Base-by-base conservation (phyloP, 176 grass and related monocot genomes). In the Puya raimondii region DNA sequence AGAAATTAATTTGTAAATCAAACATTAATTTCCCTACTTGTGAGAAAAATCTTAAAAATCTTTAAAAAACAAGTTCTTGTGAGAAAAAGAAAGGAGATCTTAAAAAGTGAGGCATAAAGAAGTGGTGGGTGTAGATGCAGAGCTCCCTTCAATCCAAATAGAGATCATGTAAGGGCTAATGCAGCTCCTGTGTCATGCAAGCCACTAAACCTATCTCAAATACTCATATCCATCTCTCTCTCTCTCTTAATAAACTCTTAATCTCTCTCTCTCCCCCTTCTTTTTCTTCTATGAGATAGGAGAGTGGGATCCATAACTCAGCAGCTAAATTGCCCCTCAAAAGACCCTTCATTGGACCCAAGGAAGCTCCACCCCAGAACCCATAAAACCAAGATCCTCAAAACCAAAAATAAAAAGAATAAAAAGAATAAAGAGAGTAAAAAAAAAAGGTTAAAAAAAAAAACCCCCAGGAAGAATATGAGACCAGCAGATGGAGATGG, bases 141-240 rank as follows among this genome's bases (percentile, higher is more conserved):
- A 96, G 87, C 91, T 91, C 87, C 91, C 91, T 96, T 96, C 91
- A 88, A 91, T 84, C 87, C 85, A 96, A 96, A 88, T 49, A 88
- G 81, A 50, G 87, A 76, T 74, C 79, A 64, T 66, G 54, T 17
- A 78, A 70, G 80, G 82, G 65, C 23, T 48, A 75, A 59, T 77
- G n/a, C 84, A 65, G 87, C 91, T 96, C 87, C 80, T 64, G 50
- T 74, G 80, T 77, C 88, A 96, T 88, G 87, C 88, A 96, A 96
- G 12, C 85, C 91, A 85, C 88, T 42, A 77, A 81, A 79, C 85
- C 84, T 67, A 77, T 86, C 82, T 85, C 87, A 87, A 78, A 4
- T 51, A 9, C 10, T 2, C 23, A 77, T 11, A 16, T 15, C 23
- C 51, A 53, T 53, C 22, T 61, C 64, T 51, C 17, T 53, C 10